phyloP scores from a whole-genome alignment of 179 eudicot species.

The Drosera spatulata region DNA sequence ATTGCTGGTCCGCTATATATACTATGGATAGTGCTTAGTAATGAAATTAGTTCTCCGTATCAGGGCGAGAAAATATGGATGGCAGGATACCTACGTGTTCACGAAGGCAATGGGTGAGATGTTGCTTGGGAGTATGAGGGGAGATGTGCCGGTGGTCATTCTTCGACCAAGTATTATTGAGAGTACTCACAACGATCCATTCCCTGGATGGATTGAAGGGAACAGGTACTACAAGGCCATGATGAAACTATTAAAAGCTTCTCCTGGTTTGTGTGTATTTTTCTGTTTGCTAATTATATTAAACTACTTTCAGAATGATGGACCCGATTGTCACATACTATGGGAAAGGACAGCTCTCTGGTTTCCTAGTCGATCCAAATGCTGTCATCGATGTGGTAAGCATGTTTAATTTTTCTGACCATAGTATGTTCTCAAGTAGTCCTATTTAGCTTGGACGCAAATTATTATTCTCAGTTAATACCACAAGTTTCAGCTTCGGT shows the following conservation, averaged over 20 bases:
- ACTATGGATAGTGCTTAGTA: too few species aligned
- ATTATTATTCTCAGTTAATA: too few species aligned
- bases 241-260: too few species aligned
- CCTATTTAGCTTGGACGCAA: too few species aligned
- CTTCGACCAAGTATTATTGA: constrained; percentile 93
- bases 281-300: background rate
- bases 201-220: constrained; percentile 99
- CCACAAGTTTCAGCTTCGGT: too few species aligned
- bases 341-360: constrained; percentile 86
- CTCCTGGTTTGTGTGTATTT: too few species aligned
- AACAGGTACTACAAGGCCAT: constrained; percentile 38
- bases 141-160: constrained; percentile 80
- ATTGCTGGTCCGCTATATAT: too few species aligned
- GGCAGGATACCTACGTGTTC: constrained; percentile 98
- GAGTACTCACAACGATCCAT: constrained; percentile 87
- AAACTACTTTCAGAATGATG: constrained; percentile 69
- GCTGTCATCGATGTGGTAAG: constrained; percentile 91
- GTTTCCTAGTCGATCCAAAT: constrained; percentile 78
- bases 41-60: too few species aligned
- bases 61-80: constrained; percentile 82
- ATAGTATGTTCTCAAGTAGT: too few species aligned
- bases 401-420: too few species aligned
- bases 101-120: constrained; percentile 99
- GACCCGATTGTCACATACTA: constrained; percentile 89
- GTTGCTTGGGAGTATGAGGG: constrained; percentile 67